Evolutionary conservation across 1,284 basidiomycete genomes (phyloP).

Genomic region (Anthracocystis setariae): DNA sequence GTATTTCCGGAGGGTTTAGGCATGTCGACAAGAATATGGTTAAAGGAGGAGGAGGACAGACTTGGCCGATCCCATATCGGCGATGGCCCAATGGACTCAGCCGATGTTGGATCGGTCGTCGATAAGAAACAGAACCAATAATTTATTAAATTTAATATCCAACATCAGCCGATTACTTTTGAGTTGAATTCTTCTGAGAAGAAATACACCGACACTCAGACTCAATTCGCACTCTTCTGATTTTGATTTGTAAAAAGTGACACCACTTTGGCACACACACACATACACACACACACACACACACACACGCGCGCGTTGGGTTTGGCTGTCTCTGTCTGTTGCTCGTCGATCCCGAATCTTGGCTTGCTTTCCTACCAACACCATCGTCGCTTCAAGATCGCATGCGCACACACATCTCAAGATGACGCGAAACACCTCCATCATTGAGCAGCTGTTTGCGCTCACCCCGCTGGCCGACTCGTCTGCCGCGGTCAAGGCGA

Average conservation of each 20-base stretch:
- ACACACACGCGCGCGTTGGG: not conserved
- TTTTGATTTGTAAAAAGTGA: not conserved
- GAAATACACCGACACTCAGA: constrained; percentile 1
- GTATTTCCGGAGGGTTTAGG: too few relatives aligned
- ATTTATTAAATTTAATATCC: not conserved
- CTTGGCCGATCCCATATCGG: not conserved
- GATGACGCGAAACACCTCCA: constrained; percentile 7
- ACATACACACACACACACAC: not conserved
- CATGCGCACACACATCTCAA: too few relatives aligned
- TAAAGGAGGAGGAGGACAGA: not conserved
- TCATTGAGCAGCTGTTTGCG: constrained; percentile 35
- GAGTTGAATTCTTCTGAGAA: constrained; percentile 1
- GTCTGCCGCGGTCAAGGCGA: constrained; percentile 18
- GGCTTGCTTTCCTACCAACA: not conserved
- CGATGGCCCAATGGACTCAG: not conserved
- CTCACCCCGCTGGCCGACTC: constrained; percentile 31
- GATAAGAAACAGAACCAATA: not conserved
- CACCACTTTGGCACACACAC: constrained; percentile 4
- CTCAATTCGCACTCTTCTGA: too few relatives aligned
- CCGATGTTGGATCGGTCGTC: not conserved
- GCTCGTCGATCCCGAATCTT: too few relatives aligned
- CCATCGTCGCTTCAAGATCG: not conserved
- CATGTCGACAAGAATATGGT: too few relatives aligned
- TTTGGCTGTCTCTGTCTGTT: not conserved
- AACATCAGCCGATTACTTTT: not conserved